These are phyloP conservation scores for Podospora sp. DNA, from an alignment of 495 filamentous ascomycete genomes.

Conservation along the genomic window DNA sequence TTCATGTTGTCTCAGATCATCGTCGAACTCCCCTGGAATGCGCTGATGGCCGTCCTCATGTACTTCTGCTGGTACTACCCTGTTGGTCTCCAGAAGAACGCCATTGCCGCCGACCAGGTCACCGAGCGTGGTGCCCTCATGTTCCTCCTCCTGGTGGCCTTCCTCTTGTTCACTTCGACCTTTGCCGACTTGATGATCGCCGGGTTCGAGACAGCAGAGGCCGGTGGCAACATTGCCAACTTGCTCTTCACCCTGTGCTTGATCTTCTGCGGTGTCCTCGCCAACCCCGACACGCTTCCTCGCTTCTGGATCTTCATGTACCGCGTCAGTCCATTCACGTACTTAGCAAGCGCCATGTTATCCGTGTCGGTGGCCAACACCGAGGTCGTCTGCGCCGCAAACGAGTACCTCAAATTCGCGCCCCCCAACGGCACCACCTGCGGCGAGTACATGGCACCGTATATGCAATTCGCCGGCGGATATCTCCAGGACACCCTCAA, in stretches of 20 bases:
- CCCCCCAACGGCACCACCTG: conserved; percentile 60
- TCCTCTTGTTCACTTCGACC: conserved; percentile 70
- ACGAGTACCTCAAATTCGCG: conserved; percentile 61
- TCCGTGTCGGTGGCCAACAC: conserved; percentile 63
- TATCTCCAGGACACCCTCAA: conserved; percentile 56
- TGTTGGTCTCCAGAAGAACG: conserved; percentile 73
- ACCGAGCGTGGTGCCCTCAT: conserved; percentile 65
- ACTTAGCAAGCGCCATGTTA: conserved; percentile 67
- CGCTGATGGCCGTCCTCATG: conserved; percentile 67
- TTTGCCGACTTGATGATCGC: conserved; percentile 71
- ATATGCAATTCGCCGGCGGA: conserved; percentile 51
- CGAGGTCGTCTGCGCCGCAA: conserved; percentile 57
- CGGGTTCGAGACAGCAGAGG: conserved; percentile 66
- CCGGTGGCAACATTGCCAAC: conserved; percentile 66
- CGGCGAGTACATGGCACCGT: conserved; percentile 56
- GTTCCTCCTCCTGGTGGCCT: conserved; percentile 65
- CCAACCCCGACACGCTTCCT: conserved; percentile 61
- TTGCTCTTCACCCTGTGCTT: conserved; percentile 67
- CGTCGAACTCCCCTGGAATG: conserved; percentile 76
- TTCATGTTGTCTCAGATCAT: conserved; percentile 81
- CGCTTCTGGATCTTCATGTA: conserved; percentile 89
- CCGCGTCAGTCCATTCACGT: conserved; percentile 73
- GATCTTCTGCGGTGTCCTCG: conserved; percentile 77
- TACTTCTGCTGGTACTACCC: conserved; percentile 83
- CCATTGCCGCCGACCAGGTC: conserved; percentile 57